Base-by-base conservation (phyloP, 2,329 filamentous ascomycete species). In the Calonectria fujianensis region DNA sequence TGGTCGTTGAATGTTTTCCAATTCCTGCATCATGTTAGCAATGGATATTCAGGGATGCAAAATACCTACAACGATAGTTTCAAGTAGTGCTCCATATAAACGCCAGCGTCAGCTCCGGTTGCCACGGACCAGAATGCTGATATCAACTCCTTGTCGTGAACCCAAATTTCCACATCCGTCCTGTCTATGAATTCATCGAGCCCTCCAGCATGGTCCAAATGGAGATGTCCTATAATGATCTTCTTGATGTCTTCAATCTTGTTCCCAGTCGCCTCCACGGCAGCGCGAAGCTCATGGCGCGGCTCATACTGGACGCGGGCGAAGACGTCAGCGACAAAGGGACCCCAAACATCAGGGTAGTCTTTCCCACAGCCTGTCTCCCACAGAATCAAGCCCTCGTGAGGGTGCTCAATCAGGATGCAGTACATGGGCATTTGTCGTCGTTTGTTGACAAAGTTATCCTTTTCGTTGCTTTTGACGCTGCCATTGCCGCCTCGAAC, bases 171-270 rank as follows among this genome's bases (percentile, higher is more conserved):
- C 8, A 88, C 80, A 37, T 86, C 84, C 7, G 83, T 87, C 50
- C 82, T 65, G 39, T 70, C 82, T 3, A 84, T 50, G 59, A 89
- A 89, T 68, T 88, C 83, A 63, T 88, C 86, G 1, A 89, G 78
- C 0, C 88, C 87, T 3, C 87, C 88, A 0, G 88, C 87, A 75
- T 89, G 87, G 74, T 89, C 87, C 2, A 88, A 75, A 76, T 89
- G 87, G 39, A 89, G 79, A 70, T 89, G 87, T 3, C 87, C 86
- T 24, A 89, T 83, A 4, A 89, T 84, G 13, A 89, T 83, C 27
- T 84, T 83, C 77, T 88, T 88, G 35, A 89, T 80, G 76, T 89
- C 87, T 63, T 86, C 84, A 65, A 89, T 85, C 63, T 85, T 83
- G 64, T 88, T 50, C 11, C 78, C 78, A 3, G 78, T 76, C n/a